Evolutionary conservation across 371 early-diverging fungal species (phyloP), one percentile per base, ranked within the genome.

Genomic region (Amoeboaphelidium protococcarum): DNA sequence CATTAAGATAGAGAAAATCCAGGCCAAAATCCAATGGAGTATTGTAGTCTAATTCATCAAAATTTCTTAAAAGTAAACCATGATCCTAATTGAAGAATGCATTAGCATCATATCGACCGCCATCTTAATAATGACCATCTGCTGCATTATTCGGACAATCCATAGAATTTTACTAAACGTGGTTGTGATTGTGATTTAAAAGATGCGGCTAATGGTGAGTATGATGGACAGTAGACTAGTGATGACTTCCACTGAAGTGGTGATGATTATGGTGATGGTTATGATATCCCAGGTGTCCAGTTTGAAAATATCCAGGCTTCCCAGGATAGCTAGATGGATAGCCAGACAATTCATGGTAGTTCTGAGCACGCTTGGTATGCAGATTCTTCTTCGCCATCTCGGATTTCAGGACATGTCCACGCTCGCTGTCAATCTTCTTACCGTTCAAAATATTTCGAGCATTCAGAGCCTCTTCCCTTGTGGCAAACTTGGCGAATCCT

Each of bases 331-430:
- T 22, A n/a, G 22, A n/a, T n/a, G 13, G 44, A 6, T 43, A n/a
- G 13, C n/a, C 10, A 10, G 4, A 6, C 13, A 10, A n/a, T 10
- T 43, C 13, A 23, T 6, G n/a, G 13, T 43, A 4, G 23, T 10
- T 22, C 3, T 45, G 43, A 20, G 52, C 41, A 46, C 49, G 44
- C 24, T 74, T 78, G 31, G 75, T 76, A 57, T 79, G 80, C 23
- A 88, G 63, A 55, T 88, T 85, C 64, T 88, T 91, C 61, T 86
- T 87, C 40, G 90, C 92, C 77, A 91, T 77, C 53, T 92, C 92
- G 2, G 88, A 89, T 61, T 88, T 88, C 42, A 92, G 69, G 20
- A 87, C 73, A 13, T 48, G 45, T 23, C 6, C 44, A 4, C 13
- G 4, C 16, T 46, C 25, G 4, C 4, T 4, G 6, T 26, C 46